These are phyloP conservation scores for Blepharisma undulans DNA, from an alignment of 169 alveolate species.

Conservation along the genomic window DNA sequence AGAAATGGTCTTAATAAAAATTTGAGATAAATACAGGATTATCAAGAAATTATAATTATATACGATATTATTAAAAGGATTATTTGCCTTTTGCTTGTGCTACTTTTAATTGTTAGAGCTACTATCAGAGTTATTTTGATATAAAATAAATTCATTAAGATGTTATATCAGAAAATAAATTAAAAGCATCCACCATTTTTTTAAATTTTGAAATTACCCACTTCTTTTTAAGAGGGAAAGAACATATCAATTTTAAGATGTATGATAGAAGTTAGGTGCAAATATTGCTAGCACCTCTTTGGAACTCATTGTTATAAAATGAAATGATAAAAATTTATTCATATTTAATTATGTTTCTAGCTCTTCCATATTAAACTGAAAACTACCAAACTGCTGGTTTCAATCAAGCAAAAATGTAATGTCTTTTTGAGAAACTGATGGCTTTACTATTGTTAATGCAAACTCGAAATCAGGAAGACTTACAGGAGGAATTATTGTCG, in stretches of 20 bases:
- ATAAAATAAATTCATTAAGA: neutral
- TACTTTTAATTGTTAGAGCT: neutral
- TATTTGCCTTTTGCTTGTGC: neutral
- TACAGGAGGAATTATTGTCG: conserved; percentile 50
- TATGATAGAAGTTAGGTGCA: too few relatives aligned
- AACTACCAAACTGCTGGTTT: conserved; percentile 64
- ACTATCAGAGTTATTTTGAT: neutral
- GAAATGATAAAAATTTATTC: too few relatives aligned
- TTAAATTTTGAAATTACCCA: neutral
- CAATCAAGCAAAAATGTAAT: conserved; percentile 55
- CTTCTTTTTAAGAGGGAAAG: neutral
- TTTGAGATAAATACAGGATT: too few relatives aligned
- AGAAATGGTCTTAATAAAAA: neutral
- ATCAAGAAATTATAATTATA: neutral
- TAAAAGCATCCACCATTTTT: neutral
- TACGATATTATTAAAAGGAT: neutral
- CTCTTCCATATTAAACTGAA: conserved; percentile 55
- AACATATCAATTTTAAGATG: too few relatives aligned
- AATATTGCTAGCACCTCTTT: too few relatives aligned
- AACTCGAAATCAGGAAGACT: conserved; percentile 51
- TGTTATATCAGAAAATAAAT: neutral
- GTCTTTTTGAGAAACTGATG: conserved; percentile 62
- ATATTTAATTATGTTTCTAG: conserved; percentile 39
- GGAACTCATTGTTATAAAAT: too few relatives aligned
- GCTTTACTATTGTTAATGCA: conserved; percentile 54